Percentiles rank a stretch among this genome's conserved stretches.
Evolutionary conservation across 129 eudicot species (phyloP).

Genomic region (Sambucus nigra): DNA sequence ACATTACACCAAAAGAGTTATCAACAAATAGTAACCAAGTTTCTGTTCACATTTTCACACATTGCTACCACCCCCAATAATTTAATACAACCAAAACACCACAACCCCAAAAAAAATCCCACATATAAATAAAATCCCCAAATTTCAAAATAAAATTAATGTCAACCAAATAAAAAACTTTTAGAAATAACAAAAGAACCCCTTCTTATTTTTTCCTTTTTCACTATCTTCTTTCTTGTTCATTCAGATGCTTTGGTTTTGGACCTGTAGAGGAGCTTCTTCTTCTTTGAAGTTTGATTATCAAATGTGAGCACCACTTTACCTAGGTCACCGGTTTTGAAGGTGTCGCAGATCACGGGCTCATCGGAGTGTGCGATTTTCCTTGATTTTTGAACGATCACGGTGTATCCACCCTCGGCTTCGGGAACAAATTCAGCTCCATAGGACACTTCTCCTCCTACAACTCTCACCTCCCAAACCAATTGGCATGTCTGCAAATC

Average conservation of each 20-base stretch:
- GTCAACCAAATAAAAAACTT: not conserved
- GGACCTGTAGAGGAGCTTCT: slow-evolving; percentile 85
- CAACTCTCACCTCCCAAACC: slow-evolving; percentile 74
- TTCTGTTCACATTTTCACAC: not conserved
- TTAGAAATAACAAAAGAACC: not conserved
- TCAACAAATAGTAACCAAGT: slow-evolving; percentile 3
- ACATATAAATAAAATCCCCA: slow-evolving; percentile 7
- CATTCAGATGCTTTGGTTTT: slow-evolving; percentile 54
- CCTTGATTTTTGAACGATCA: slow-evolving; percentile 52
- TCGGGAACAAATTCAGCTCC: slow-evolving; percentile 79
- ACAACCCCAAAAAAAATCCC: slow-evolving; percentile 6
- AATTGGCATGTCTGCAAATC: slow-evolving; percentile 45
- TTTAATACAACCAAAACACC: slow-evolving; percentile 6
- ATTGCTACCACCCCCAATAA: not conserved
- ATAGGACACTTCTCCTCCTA: slow-evolving; percentile 59
- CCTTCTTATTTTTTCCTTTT: slow-evolving; percentile 1
- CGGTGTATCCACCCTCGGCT: slow-evolving; percentile 59
- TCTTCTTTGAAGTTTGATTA: slow-evolving; percentile 81
- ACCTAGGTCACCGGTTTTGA: slow-evolving; percentile 66
- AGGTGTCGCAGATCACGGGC: slow-evolving; percentile 46
- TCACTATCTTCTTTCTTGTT: not conserved
- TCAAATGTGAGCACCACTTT: slow-evolving; percentile 74
- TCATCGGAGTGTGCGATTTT: slow-evolving; percentile 55
- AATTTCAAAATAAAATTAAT: not conserved
- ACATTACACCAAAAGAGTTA: slow-evolving; percentile 1